These are phyloP conservation scores for Phytomonas serpens DNA, from an alignment of 208 protist species.

Conservation along the genomic window DNA sequence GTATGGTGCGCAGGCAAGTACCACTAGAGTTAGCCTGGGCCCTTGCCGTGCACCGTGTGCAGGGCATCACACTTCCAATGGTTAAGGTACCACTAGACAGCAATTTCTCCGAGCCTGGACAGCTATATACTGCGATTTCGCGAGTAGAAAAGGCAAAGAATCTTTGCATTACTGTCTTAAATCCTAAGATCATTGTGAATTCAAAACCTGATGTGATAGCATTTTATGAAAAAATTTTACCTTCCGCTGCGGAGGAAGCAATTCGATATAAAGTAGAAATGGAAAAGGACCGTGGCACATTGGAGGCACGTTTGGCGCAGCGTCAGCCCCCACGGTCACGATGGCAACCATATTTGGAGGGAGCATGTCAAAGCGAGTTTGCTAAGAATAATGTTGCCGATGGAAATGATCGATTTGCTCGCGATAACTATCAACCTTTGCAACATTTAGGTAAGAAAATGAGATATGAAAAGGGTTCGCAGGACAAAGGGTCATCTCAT, in stretches of 20 bases:
- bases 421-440: neutral
- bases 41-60: constrained; percentile 92
- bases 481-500: neutral
- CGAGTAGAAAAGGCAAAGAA: constrained; percentile 30
- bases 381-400: neutral
- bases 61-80: constrained; percentile 87
- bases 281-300: neutral
- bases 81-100: constrained; percentile 45
- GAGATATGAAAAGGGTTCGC: neutral
- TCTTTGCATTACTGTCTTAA: constrained; percentile 23
- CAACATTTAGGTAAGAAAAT: neutral
- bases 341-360: neutral
- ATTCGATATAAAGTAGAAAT: neutral
- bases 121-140: constrained; percentile 76
- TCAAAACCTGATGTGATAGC: constrained; percentile 12
- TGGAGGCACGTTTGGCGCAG: neutral
- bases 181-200: constrained; percentile 14
- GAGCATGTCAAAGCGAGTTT: neutral
- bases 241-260: neutral
- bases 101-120: constrained; percentile 50
- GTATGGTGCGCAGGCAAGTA: constrained; percentile 49
- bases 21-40: constrained; percentile 92
- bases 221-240: constrained; percentile 18
- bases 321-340: neutral
- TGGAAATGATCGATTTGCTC: neutral